These are phyloP conservation scores for Aurantiochytrium sp. DNA, from an alignment of 108 stramenopile species.

Conservation along the genomic window DNA sequence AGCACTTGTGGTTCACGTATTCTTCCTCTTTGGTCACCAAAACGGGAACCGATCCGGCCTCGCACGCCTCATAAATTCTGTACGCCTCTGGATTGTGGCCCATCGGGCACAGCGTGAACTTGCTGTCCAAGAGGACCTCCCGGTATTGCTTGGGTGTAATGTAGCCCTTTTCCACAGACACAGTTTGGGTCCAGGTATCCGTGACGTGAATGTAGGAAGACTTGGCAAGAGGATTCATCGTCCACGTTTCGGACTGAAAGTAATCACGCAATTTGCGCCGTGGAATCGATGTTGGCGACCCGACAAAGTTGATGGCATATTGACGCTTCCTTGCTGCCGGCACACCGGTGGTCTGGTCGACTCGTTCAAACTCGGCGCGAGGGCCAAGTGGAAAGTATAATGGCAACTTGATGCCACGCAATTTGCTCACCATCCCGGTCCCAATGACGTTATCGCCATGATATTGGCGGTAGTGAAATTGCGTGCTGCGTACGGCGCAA, in stretches of 20 bases:
- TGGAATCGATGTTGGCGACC: neutral
- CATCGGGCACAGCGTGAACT: constrained; percentile 39
- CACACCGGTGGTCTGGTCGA: neutral
- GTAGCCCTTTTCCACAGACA: neutral
- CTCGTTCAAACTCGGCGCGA: neutral
- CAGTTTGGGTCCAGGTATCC: neutral
- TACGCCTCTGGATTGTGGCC: constrained; percentile 53
- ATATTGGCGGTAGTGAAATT: constrained; percentile 1
- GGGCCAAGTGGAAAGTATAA: neutral
- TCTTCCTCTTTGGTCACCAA: constrained; percentile 12
- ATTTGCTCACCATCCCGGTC: neutral
- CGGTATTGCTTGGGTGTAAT: constrained; percentile 23
- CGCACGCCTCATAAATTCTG: constrained; percentile 42
- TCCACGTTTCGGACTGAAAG: neutral
- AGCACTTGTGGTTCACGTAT: constrained; percentile 29
- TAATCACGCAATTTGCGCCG: neutral
- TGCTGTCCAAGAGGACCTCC: constrained; percentile 31
- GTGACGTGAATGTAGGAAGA: constrained; percentile 8
- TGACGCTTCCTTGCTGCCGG: neutral
- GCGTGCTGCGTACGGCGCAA: neutral
- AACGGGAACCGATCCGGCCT: constrained; percentile 42
- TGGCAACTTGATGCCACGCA: neutral
- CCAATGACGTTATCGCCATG: neutral
- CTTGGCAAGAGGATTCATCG: neutral
- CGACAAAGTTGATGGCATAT: neutral